phyloP scores from a whole-genome alignment of 768 basidiomycete genomes.

The Agrocybe praecox region DNA sequence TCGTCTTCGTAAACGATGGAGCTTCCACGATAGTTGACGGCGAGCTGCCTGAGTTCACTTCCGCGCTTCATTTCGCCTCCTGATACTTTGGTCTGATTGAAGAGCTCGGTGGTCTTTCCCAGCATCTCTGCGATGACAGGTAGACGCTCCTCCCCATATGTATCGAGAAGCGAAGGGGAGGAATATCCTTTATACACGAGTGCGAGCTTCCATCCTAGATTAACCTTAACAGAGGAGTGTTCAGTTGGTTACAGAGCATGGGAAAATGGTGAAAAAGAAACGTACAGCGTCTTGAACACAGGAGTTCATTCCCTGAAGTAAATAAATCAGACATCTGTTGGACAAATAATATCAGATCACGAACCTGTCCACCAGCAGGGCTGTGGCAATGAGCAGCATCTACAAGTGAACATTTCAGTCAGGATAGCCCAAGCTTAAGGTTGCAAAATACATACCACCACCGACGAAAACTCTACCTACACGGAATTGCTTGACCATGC shows the following conservation, averaged over 20 bases:
- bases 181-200: conserved; percentile 30
- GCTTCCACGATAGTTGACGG: conserved; percentile 57
- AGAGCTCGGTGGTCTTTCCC: conserved; percentile 26
- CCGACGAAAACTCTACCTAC: conserved; percentile 18
- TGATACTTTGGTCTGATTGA: conserved; percentile 18
- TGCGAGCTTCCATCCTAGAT: conserved; percentile 40
- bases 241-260: not conserved
- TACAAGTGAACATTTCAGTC: not conserved
- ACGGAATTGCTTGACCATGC: conserved; percentile 19
- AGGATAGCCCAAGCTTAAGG: not conserved
- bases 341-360: not conserved
- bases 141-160: conserved; percentile 34
- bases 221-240: conserved; percentile 26
- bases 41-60: conserved; percentile 40
- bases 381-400: conserved; percentile 38
- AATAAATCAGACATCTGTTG: not conserved
- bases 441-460: conserved; percentile 18
- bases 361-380: conserved; percentile 33
- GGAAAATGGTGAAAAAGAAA: not conserved
- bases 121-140: conserved; percentile 43
- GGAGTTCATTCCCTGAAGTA: conserved; percentile 29
- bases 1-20: conserved; percentile 45
- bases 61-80: conserved; percentile 18
- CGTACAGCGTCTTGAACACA: conserved; percentile 37
- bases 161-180: conserved; percentile 25